Percentiles rank a stretch among this genome's conserved stretches.
These are phyloP conservation scores for Talaromyces ruber DNA, from an alignment of 495 filamentous ascomycete genomes.

Conservation along the genomic window DNA sequence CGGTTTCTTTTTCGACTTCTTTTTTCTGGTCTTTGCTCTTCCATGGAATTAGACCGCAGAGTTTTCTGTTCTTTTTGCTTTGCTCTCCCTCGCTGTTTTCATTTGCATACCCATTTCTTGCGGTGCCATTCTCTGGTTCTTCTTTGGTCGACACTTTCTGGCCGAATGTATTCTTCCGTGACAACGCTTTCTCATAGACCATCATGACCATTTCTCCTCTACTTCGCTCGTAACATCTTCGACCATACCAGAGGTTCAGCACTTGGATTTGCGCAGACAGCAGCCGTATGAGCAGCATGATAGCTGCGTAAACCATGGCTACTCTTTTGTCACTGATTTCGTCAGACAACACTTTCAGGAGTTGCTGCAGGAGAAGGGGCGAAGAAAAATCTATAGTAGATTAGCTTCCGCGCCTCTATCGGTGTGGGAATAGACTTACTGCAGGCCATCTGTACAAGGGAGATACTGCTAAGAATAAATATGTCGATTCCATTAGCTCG, in stretches of 20 bases:
- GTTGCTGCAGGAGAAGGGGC: slow-evolving; percentile 62
- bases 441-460: slow-evolving; percentile 51
- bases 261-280: slow-evolving; percentile 57
- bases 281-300: slow-evolving; percentile 52
- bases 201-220: slow-evolving; percentile 82
- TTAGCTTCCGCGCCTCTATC: slow-evolving; percentile 1
- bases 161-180: slow-evolving; percentile 60
- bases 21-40: slow-evolving; percentile 8
- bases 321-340: slow-evolving; percentile 35
- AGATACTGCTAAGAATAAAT: slow-evolving; percentile 52
- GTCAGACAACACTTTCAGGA: slow-evolving; percentile 59
- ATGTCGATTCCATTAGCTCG: slow-evolving; percentile 70
- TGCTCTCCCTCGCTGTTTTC: slow-evolving; percentile 3
- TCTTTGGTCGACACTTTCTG: slow-evolving; percentile 16
- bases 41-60: slow-evolving; percentile 14
- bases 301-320: slow-evolving; percentile 55
- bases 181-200: slow-evolving; percentile 76
- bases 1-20: slow-evolving; percentile 42
- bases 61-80: slow-evolving; percentile 5
- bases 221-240: slow-evolving; percentile 69
- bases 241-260: slow-evolving; percentile 63
- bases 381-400: slow-evolving; percentile 40
- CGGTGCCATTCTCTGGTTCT: slow-evolving; percentile 3
- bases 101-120: background rate
- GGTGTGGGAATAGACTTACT: slow-evolving; percentile 23